These are phyloP conservation scores for Malassezia slooffiae DNA, from an alignment of 1,284 basidiomycete genomes.

Conservation along the genomic window DNA sequence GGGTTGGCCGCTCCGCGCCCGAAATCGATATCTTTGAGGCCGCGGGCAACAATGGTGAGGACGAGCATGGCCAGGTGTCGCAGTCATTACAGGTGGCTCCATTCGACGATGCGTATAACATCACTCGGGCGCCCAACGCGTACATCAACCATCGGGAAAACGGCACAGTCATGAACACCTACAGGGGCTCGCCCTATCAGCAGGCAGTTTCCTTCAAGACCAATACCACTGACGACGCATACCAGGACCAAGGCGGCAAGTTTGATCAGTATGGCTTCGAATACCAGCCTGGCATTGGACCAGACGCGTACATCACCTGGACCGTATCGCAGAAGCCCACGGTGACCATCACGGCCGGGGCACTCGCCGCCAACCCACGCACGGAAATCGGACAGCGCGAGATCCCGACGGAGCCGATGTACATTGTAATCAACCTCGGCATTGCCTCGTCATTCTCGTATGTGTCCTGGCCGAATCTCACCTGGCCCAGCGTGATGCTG, in stretches of 20 bases:
- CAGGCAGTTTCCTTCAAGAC: conserved; percentile 40
- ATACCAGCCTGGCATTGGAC: conserved; percentile 38
- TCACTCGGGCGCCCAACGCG: conserved; percentile 41
- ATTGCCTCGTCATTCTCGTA: conserved; percentile 25
- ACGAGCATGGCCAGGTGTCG: conserved; percentile 25
- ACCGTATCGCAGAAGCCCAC: conserved; percentile 19
- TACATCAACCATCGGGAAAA: conserved; percentile 1
- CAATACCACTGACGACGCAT: conserved; percentile 27
- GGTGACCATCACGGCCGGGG: conserved; percentile 55
- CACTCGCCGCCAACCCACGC: conserved; percentile 57
- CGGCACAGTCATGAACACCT: conserved; percentile 19
- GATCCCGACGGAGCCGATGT: conserved; percentile 54
- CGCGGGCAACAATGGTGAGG: conserved; percentile 23
- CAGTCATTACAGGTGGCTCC: conserved; percentile 39
- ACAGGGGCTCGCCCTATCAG: conserved; percentile 38
- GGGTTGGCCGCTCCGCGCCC: conserved; percentile 57
- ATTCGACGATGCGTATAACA: conserved; percentile 45
- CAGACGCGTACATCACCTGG: conserved; percentile 29
- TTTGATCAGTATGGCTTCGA: conserved; percentile 55
- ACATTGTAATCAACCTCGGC: conserved; percentile 35
- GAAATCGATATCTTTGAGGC: conserved; percentile 77
- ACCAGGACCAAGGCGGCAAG: conserved; percentile 19
- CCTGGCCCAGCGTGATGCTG: conserved; percentile 19
- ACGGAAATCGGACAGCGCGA: conserved; percentile 63
- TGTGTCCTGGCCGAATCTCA: conserved; percentile 18